Evolutionary conservation across 1,139 yeast species (phyloP).

Genomic region (Nematodospora anomalae): DNA sequence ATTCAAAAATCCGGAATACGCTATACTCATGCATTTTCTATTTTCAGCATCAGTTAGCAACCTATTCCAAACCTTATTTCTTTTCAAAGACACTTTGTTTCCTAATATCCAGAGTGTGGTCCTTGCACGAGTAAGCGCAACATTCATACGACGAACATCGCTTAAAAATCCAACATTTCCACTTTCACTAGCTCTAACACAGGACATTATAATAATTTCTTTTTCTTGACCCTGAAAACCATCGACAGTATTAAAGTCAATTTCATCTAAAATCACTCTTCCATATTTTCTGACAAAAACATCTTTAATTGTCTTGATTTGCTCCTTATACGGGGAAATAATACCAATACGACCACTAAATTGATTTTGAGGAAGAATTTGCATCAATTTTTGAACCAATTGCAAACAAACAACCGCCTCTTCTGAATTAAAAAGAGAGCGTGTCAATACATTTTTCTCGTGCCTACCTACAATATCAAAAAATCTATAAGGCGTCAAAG

Average conservation of each 20-base stretch:
- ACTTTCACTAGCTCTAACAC: conserved; percentile 80
- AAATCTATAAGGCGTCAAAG: conserved; percentile 74
- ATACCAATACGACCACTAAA: conserved; percentile 80
- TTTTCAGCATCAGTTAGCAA: conserved; percentile 61
- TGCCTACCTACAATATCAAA: conserved; percentile 71
- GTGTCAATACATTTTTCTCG: conserved; percentile 57
- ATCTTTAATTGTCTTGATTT: conserved; percentile 58
- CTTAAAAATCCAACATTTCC: conserved; percentile 83
- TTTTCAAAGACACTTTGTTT: conserved; percentile 58
- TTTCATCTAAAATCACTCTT: conserved; percentile 54
- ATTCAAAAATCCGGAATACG: conserved; percentile 40
- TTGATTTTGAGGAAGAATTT: conserved; percentile 48
- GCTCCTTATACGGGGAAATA: conserved; percentile 94
- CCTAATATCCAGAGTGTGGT: conserved; percentile 94
- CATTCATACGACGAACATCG: conserved; percentile 93
- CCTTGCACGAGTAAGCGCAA: conserved; percentile 90
- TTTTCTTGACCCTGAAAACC: conserved; percentile 99
- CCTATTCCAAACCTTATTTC: conserved; percentile 69
- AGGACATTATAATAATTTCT: conserved; percentile 88
- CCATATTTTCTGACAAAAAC: conserved; percentile 66
- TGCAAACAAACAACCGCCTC: conserved; percentile 78
- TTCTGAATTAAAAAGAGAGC: conserved; percentile 65
- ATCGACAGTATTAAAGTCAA: conserved; percentile 93
- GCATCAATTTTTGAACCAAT: conserved; percentile 57
- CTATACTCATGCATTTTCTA: conserved; percentile 39